phyloP scores from a whole-genome alignment of 495 filamentous ascomycete genomes.

The Hyaloscypha bicolor region DNA sequence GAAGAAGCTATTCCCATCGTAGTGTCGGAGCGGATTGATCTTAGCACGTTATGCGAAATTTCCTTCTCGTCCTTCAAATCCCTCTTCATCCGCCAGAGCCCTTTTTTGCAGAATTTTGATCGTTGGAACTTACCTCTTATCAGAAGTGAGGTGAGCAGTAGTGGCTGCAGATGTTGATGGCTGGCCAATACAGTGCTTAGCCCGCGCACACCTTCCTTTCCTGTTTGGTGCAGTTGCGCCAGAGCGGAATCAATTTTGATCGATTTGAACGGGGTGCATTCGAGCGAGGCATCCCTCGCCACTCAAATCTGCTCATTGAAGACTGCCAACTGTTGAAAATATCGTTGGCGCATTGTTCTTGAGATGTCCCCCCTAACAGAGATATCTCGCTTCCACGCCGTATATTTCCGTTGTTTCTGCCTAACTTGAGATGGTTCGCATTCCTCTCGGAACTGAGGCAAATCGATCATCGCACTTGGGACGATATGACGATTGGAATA shows the following conservation, averaged over 20 bases:
- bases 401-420: background rate
- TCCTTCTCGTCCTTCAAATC: background rate
- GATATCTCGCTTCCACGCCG: background rate
- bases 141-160: background rate
- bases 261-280: background rate
- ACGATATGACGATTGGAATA: background rate
- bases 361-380: background rate
- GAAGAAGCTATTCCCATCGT: background rate
- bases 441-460: background rate
- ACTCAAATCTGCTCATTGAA: background rate
- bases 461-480: background rate
- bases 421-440: background rate
- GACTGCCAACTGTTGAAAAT: background rate
- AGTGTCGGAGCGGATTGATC: background rate
- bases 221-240: background rate
- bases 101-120: background rate
- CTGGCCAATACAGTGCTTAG: background rate
- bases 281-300: background rate
- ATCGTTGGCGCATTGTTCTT: background rate
- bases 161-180: background rate
- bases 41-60: background rate
- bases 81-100: background rate
- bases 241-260: background rate
- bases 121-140: background rate
- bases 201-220: background rate